Evolutionary conservation across 352 stramenopile genomes (phyloP), one percentile per base, ranked within the genome.

Genomic region (Phytopythium boreale): DNA sequence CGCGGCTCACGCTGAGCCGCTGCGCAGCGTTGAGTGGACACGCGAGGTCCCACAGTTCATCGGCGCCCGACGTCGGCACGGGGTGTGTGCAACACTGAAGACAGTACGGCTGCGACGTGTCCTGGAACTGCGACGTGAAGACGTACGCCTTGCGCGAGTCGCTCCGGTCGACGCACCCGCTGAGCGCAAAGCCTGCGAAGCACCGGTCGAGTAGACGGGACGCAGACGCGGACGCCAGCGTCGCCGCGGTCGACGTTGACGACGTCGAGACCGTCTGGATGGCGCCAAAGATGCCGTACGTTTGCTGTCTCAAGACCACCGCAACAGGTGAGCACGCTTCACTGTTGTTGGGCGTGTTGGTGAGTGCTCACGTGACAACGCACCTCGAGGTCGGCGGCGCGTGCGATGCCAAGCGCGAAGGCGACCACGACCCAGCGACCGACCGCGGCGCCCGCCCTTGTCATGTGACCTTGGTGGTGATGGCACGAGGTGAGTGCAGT

Each of bases 31-130:
- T 91, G 9, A 93, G 61, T 3, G 84, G 82, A 56, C 84, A 93
- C 24, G 76, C 77, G 27, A 93, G 67, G 70, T 93, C 88, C 84
- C 84, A 93, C 10, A 82, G 88, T 61, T 93, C 84, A 44, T 93
- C 84, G 11, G 77, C 82, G 39, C 81, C 76, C 26, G 47, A 66
- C 15, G 64, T 43, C 3, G 80, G 76, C n/a, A 87, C 80, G n/a
- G 84, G 84, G 22, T 84, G 86, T 0, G 82, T 83, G 56, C 84
- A 93, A 66, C 84, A 93, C 61, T 93, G 82, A 12, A 93, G 58
- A 39, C 84, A 93, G 37, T 84, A 93, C 14, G 74, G 74, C 44
- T 75, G 78, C 10, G 37, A 73, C 34, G 69, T 56, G 53, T 87
- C 79, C 24, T 75, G 84, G 59, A 90, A 90, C 46, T 90, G 82